These are phyloP conservation scores for Claviceps sp. DNA, from an alignment of 2,329 filamentous ascomycete genomes.

Conservation along the genomic window DNA sequence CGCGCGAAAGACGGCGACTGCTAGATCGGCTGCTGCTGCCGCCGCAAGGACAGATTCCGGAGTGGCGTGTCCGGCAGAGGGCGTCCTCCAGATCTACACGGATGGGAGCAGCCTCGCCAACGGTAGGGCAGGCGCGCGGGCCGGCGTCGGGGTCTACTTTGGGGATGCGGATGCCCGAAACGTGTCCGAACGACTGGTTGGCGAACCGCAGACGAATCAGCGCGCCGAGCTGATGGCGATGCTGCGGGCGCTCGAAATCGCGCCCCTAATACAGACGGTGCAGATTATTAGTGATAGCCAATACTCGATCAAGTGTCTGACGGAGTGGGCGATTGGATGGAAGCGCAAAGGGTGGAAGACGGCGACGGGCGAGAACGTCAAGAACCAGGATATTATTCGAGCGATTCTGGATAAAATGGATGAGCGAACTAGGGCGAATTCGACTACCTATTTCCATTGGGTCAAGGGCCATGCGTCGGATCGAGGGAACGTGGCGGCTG, in stretches of 20 bases:
- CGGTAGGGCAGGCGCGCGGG: constrained; percentile 38
- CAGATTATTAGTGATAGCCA: constrained; percentile 79
- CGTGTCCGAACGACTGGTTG: constrained; percentile 62
- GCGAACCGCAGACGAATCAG: constrained; percentile 77
- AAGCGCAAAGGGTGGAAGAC: constrained; percentile 64
- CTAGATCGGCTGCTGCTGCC: not conserved
- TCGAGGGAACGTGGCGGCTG: constrained; percentile 67
- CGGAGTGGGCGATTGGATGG: constrained; percentile 73
- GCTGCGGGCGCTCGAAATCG: constrained; percentile 65
- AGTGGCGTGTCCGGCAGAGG: constrained; percentile 6
- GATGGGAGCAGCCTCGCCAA: constrained; percentile 50
- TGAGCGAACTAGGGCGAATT: constrained; percentile 46
- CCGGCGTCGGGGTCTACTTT: constrained; percentile 53
- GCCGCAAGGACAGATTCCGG: not conserved
- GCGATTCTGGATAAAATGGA: constrained; percentile 58
- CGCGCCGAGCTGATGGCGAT: constrained; percentile 90
- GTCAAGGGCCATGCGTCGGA: constrained; percentile 72
- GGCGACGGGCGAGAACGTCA: constrained; percentile 54
- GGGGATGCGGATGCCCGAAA: constrained; percentile 43
- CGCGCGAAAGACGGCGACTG: constrained; percentile 14
- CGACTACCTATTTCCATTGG: constrained; percentile 65
- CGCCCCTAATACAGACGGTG: constrained; percentile 52
- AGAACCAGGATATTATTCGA: constrained; percentile 77
- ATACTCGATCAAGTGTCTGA: constrained; percentile 84
- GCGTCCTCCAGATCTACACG: constrained; percentile 37